Evolutionary conservation across 2,329 filamentous ascomycete genomes (phyloP).

Genomic region (Emergomyces orientalis): DNA sequence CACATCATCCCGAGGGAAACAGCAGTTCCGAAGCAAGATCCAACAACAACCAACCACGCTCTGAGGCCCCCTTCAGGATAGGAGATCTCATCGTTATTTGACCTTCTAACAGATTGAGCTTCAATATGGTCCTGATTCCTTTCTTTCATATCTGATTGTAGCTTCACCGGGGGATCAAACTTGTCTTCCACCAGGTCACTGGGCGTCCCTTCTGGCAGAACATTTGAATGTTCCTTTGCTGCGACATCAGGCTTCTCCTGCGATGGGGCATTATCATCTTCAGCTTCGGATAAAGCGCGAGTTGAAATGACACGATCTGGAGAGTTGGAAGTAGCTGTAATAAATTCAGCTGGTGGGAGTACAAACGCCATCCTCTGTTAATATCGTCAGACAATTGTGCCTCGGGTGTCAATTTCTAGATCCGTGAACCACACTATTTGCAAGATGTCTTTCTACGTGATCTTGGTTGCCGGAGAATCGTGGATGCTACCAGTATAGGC

Average conservation of each 20-base stretch:
- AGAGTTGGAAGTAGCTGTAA: not conserved
- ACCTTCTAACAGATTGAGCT: not conserved
- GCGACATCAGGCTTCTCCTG: not conserved
- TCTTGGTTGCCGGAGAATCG: not conserved
- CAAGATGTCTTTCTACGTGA: not conserved
- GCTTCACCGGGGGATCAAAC: not conserved
- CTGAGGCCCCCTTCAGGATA: slow-evolving; percentile 35
- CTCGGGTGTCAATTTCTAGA: not conserved
- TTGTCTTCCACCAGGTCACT: not conserved
- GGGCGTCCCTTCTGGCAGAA: not conserved
- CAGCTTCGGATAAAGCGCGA: not conserved
- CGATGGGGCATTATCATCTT: not conserved
- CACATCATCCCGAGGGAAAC: not conserved
- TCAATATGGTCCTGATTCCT: not conserved
- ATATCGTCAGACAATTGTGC: not conserved
- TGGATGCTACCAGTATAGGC: not conserved
- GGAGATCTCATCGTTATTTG: slow-evolving; percentile 3
- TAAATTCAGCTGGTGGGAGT: not conserved
- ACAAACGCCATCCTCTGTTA: not conserved
- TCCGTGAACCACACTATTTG: not conserved
- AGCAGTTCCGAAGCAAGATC: slow-evolving; percentile 36
- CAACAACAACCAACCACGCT: slow-evolving; percentile 38
- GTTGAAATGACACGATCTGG: not conserved
- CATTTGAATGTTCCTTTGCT: not conserved
- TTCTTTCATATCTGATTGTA: not conserved